Evolutionary conservation across 2,329 filamentous ascomycete species (phyloP).

Genomic region (Juglanconis juglandina): DNA sequence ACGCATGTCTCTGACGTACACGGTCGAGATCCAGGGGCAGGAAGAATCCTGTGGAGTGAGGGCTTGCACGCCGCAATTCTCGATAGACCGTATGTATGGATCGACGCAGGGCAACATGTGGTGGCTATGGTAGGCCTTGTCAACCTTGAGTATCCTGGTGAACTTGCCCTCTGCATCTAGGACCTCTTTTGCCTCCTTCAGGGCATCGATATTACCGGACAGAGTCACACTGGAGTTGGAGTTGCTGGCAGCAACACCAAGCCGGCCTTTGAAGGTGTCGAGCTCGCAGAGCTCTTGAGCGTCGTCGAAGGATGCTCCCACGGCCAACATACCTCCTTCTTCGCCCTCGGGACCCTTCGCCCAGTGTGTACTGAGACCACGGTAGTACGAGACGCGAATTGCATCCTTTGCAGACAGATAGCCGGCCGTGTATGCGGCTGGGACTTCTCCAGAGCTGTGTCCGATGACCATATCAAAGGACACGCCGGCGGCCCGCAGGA

Average conservation of each 20-base stretch:
- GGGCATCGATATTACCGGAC: slow-evolving; percentile 19
- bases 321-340: neutral
- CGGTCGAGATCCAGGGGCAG: too few relatives aligned
- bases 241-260: slow-evolving; percentile 26
- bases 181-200: neutral
- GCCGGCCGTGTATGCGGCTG: neutral
- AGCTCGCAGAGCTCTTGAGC: slow-evolving; percentile 18
- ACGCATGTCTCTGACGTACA: too few relatives aligned
- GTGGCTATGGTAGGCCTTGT: neutral
- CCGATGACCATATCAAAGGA: slow-evolving; percentile 23
- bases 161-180: neutral
- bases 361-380: slow-evolving; percentile 3
- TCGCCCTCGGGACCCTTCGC: neutral
- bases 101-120: neutral
- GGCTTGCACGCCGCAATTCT: too few relatives aligned
- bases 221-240: slow-evolving; percentile 26
- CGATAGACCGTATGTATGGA: too few relatives aligned
- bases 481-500: slow-evolving; percentile 25
- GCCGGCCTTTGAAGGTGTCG: slow-evolving; percentile 21
- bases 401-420: slow-evolving; percentile 16
- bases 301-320: neutral
- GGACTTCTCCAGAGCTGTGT: slow-evolving; percentile 22
- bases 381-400: slow-evolving; percentile 23
- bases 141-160: neutral
- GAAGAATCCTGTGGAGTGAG: too few relatives aligned